Percentiles rank a stretch among this genome's conserved stretches.
These are phyloP conservation scores for Penicillium griseofulvum DNA, from an alignment of 2,329 filamentous ascomycete genomes.

Conservation along the genomic window DNA sequence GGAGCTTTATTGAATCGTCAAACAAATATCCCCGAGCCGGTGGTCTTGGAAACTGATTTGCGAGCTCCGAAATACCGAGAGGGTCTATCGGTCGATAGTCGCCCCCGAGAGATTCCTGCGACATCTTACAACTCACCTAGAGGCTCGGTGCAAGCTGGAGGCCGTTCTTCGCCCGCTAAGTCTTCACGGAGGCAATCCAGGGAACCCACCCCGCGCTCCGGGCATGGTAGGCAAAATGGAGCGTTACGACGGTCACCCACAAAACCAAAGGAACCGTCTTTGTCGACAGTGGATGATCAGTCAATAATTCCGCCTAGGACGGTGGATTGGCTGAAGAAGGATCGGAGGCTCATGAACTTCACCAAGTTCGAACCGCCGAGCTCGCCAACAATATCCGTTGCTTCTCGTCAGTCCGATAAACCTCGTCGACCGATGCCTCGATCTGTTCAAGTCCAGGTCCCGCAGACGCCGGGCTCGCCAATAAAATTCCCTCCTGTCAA, in stretches of 20 bases:
- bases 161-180: background rate
- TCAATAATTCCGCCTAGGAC: constrained; percentile 3
- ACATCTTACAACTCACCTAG: background rate
- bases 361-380: constrained; percentile 36
- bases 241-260: background rate
- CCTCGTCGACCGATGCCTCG: constrained; percentile 3
- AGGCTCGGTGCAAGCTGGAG: background rate
- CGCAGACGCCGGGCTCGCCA: constrained; percentile 4
- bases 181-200: background rate
- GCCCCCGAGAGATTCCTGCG: background rate
- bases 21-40: constrained; percentile 11
- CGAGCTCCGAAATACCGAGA: constrained; percentile 21
- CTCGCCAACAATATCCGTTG: constrained; percentile 32
- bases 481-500: background rate
- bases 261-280: background rate
- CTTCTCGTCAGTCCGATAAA: constrained; percentile 21
- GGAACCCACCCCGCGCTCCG: background rate
- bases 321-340: constrained; percentile 32
- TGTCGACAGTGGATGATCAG: background rate
- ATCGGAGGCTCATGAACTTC: constrained; percentile 27
- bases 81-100: constrained; percentile 8
- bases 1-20: background rate
- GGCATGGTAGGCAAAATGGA: background rate
- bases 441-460: constrained; percentile 1
- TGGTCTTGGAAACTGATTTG: constrained; percentile 31